Conservation (phyloP, 176 grass and related monocot species). For the Phoenix dactylifera region DNA sequence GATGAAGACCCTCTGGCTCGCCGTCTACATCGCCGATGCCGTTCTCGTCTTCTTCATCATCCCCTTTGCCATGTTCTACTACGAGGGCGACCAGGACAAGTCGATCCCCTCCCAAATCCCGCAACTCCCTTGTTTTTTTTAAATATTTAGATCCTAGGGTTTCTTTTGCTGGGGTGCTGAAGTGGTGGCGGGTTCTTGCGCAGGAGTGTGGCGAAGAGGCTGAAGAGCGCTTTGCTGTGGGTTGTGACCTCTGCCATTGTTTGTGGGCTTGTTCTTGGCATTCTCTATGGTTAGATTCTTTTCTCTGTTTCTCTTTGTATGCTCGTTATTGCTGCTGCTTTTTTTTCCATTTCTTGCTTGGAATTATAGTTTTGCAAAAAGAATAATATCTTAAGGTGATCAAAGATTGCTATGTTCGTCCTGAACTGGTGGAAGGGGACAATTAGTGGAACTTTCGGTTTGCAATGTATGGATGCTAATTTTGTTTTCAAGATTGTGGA, state of each 20-base stretch:
- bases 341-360: constrained; percentile 2
- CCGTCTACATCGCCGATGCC: constrained; percentile 77
- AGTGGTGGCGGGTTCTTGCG: constrained; percentile 17
- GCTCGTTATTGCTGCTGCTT: background rate
- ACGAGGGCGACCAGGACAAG: constrained; percentile 99
- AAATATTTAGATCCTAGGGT: too few relatives aligned
- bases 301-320: background rate
- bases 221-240: constrained; percentile 72
- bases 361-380: too few relatives aligned
- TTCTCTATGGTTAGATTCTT: constrained; percentile 56
- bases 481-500: too few relatives aligned
- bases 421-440: too few relatives aligned
- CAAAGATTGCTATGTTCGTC: too few relatives aligned
- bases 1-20: constrained; percentile 87
- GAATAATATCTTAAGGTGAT: too few relatives aligned
- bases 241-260: constrained; percentile 59
- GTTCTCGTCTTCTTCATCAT: constrained; percentile 95
- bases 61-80: constrained; percentile 95
- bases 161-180: background rate
- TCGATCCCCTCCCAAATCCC: constrained; percentile 3
- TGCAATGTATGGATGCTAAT: too few relatives aligned
- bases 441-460: too few relatives aligned
- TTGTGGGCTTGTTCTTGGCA: constrained; percentile 81
- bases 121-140: background rate
- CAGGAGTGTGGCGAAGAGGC: constrained; percentile 78